A percentile compares a stretch with the other conserved stretches of the same genome.
Evolutionary conservation across 1,284 basidiomycete species (phyloP).

Genomic region (Sutorius eximius): DNA sequence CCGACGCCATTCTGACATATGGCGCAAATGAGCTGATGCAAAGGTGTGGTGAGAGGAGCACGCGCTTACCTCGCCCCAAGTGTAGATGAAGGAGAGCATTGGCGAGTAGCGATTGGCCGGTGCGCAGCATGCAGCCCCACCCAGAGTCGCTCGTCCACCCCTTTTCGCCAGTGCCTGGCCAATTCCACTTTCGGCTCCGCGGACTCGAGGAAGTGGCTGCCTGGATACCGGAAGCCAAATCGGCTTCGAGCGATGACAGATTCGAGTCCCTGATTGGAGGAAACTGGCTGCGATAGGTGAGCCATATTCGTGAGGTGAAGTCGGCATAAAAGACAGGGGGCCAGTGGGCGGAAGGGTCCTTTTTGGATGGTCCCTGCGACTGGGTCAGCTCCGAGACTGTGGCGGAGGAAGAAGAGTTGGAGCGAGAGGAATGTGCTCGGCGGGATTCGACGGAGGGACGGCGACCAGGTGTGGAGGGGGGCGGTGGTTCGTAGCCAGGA

Average conservation of each 20-base stretch:
- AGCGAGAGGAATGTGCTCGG: slow-evolving; percentile 46
- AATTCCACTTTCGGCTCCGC: slow-evolving; percentile 47
- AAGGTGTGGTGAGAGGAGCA: slow-evolving; percentile 2
- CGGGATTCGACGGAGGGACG: slow-evolving; percentile 33
- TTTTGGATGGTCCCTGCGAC: slow-evolving; percentile 38
- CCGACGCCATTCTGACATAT: slow-evolving; percentile 72
- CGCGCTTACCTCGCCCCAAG: slow-evolving; percentile 76
- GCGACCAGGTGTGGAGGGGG: slow-evolving; percentile 34
- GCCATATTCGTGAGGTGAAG: slow-evolving; percentile 85
- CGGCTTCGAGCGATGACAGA: slow-evolving; percentile 51
- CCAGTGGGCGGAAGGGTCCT: slow-evolving; percentile 60
- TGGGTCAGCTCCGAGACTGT: slow-evolving; percentile 39
- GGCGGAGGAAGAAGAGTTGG: slow-evolving; percentile 49
- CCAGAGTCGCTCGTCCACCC: slow-evolving; percentile 92
- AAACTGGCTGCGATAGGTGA: slow-evolving; percentile 92
- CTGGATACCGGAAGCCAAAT: slow-evolving; percentile 28
- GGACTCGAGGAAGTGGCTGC: slow-evolving; percentile 32
- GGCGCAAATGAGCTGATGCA: slow-evolving; percentile 11
- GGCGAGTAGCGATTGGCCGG: slow-evolving; percentile 90
- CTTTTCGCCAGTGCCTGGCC: slow-evolving; percentile 60
- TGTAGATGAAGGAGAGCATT: slow-evolving; percentile 85
- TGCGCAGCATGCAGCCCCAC: slow-evolving; percentile 98
- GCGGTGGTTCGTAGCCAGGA: slow-evolving; percentile 65
- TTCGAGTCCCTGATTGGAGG: slow-evolving; percentile 74
- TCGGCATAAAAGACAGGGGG: slow-evolving; percentile 86